Conservation (phyloP, 1,139 yeast species). For the Kazachstania sp. region DNA sequence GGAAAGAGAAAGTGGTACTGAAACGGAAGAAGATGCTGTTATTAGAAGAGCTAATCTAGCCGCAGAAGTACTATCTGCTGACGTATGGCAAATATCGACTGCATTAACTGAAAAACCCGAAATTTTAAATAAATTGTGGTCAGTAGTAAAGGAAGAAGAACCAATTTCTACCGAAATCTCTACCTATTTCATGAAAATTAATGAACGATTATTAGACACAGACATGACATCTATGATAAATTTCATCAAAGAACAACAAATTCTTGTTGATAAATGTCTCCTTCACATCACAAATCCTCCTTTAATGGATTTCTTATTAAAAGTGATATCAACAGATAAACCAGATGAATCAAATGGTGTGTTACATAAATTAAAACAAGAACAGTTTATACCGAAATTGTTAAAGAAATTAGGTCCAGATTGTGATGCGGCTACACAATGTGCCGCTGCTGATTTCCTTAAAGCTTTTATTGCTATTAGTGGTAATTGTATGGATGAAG, state of each 20-base stretch:
- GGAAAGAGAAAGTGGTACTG: slow-evolving; percentile 20
- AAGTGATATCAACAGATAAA: slow-evolving; percentile 58
- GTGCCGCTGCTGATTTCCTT: slow-evolving; percentile 90
- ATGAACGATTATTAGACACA: slow-evolving; percentile 87
- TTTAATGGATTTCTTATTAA: slow-evolving; percentile 65
- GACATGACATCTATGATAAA: slow-evolving; percentile 75
- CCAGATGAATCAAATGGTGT: slow-evolving; percentile 59
- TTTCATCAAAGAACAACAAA: slow-evolving; percentile 44
- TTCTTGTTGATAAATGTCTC: slow-evolving; percentile 47
- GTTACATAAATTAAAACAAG: slow-evolving; percentile 44
- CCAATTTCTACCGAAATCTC: slow-evolving; percentile 71
- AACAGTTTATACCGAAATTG: slow-evolving; percentile 44
- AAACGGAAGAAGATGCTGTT: slow-evolving; percentile 44
- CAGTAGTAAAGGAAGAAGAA: slow-evolving; percentile 53
- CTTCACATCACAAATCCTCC: slow-evolving; percentile 52
- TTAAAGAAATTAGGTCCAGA: slow-evolving; percentile 44
- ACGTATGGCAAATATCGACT: slow-evolving; percentile 91
- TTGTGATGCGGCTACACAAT: slow-evolving; percentile 56
- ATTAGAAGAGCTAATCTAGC: slow-evolving; percentile 76
- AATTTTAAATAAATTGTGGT: slow-evolving; percentile 68
- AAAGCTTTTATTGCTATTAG: slow-evolving; percentile 91
- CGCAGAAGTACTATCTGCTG: slow-evolving; percentile 84
- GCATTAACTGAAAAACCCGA: slow-evolving; percentile 72
- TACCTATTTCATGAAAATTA: slow-evolving; percentile 86
- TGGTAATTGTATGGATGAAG: slow-evolving; percentile 70